Conservation (phyloP, 73 alveolate species). For the Paramecium sonneborni region DNA sequence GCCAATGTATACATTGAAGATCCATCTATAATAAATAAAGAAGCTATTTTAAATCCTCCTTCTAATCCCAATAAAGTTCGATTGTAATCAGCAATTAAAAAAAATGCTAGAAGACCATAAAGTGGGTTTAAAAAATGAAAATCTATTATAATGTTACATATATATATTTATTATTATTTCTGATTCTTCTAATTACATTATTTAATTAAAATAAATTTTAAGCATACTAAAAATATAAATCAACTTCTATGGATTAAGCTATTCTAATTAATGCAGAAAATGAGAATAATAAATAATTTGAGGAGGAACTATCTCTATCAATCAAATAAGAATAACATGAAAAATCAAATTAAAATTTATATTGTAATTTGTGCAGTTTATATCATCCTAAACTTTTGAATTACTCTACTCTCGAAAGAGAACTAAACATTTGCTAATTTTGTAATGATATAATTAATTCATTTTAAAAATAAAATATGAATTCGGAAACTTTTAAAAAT, state of each 20-base stretch:
- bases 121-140: conserved; percentile 59
- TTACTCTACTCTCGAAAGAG: neutral
- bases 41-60: conserved; percentile 60
- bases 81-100: conserved; percentile 38
- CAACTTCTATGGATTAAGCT: neutral
- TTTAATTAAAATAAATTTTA: neutral
- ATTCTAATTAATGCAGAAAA: neutral
- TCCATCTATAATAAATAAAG: conserved; percentile 61
- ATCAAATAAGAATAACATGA: neutral
- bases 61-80: conserved; percentile 54
- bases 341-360: neutral
- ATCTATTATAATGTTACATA: neutral
- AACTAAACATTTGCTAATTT: neutral
- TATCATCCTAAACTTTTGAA: neutral
- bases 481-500: neutral
- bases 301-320: neutral
- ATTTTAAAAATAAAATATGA: neutral
- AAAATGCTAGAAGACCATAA: conserved; percentile 66
- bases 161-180: neutral
- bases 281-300: neutral
- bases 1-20: conserved; percentile 65
- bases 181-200: neutral
- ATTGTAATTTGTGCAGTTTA: neutral
- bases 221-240: neutral
- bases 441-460: neutral